Conservation (phyloP, 202 grass and related monocot species). For the Schoenoplectus tabernaemontani region DNA sequence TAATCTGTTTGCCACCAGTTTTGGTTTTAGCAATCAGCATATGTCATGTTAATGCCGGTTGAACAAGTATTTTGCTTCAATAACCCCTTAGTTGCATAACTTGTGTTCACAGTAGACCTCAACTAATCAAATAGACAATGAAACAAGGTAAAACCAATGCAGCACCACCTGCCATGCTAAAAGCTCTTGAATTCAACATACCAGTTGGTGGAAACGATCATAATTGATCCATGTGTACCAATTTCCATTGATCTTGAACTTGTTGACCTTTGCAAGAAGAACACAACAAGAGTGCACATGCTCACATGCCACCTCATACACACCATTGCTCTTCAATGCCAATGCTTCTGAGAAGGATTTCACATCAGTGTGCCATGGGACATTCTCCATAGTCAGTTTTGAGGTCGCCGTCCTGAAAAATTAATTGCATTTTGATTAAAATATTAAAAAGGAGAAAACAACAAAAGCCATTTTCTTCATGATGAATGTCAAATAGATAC, state of each 20-base stretch:
- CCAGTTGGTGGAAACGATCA: conserved; percentile 83
- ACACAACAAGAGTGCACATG: conserved; percentile 97
- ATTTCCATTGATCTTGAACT: conserved; percentile 84
- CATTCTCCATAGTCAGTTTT: conserved; percentile 99
- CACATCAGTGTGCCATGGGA: conserved; percentile 93
- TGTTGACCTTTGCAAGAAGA: conserved; percentile 66
- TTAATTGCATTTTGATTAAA: neutral
- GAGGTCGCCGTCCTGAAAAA: conserved; percentile 73
- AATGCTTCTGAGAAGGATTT: conserved; percentile 79
- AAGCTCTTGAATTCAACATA: conserved; percentile 33
- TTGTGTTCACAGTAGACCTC: neutral
- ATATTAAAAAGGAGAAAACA: neutral
- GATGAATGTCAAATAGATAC: too few species aligned
- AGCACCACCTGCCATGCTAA: neutral
- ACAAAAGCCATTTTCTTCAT: neutral
- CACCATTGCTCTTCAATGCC: conserved; percentile 63
- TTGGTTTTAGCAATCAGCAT: neutral
- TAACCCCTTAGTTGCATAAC: neutral
- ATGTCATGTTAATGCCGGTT: neutral
- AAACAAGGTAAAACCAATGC: neutral
- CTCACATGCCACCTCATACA: conserved; percentile 83
- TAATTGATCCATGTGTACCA: conserved; percentile 98
- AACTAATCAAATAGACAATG: neutral
- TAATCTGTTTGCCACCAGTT: neutral
- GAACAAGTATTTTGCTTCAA: neutral